A percentile compares a stretch with the other conserved stretches of the same genome.
Evolutionary conservation across 345 rosid genomes (phyloP).

Genomic region (Boechera retrofracta): DNA sequence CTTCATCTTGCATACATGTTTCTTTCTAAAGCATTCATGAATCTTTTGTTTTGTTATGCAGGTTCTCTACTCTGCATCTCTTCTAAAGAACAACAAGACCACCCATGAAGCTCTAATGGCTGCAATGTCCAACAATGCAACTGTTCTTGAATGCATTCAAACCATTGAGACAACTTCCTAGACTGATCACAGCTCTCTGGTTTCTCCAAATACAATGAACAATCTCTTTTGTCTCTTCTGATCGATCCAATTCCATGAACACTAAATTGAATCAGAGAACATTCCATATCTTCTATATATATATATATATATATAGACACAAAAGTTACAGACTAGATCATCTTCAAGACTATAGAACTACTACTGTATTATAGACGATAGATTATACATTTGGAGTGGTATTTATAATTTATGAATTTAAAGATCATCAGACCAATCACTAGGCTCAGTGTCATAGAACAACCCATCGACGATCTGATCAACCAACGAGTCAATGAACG

Average conservation of each 20-base stretch:
- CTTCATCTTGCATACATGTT: background rate
- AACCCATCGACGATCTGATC: slow-evolving; percentile 92
- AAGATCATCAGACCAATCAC: slow-evolving; percentile 74
- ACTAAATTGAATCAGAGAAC: background rate
- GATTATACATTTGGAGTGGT: slow-evolving; percentile 23
- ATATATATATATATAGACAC: background rate
- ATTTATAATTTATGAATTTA: slow-evolving; percentile 26
- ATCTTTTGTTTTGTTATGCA: slow-evolving; percentile 39
- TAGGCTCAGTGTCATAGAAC: slow-evolving; percentile 68
- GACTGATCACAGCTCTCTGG: background rate
- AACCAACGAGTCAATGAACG: slow-evolving; percentile 81
- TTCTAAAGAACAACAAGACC: slow-evolving; percentile 74
- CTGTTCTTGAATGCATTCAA: slow-evolving; percentile 79
- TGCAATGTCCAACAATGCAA: slow-evolving; percentile 78
- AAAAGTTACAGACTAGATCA: slow-evolving; percentile 36
- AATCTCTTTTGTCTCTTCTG: background rate
- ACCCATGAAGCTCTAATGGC: slow-evolving; percentile 75
- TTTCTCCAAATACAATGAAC: slow-evolving; percentile 11
- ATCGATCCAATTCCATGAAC: background rate
- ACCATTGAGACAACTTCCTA: slow-evolving; percentile 73
- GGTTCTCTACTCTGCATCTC: slow-evolving; percentile 83
- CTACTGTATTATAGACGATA: slow-evolving; percentile 8
- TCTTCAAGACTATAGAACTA: slow-evolving; percentile 7
- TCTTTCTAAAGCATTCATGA: background rate
- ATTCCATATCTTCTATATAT: slow-evolving; percentile 8